Evolutionary conservation across 179 eudicot genomes (phyloP), one percentile per base, ranked within the genome.

Genomic region (Silene vulgaris): DNA sequence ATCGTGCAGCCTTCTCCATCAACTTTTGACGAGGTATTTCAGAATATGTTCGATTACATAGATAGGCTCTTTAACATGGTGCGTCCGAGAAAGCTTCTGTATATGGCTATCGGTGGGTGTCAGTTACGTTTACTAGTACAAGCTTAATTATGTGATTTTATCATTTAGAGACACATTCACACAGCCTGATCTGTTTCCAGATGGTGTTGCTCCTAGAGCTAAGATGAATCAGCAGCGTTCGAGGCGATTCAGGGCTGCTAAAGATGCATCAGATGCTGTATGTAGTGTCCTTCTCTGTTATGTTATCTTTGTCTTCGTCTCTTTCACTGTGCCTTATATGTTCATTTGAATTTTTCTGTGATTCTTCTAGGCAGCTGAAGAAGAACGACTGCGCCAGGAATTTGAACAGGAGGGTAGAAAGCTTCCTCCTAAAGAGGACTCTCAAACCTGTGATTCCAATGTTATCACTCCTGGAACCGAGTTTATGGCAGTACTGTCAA

Each of bases 191-290:
- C 16, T 73, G 48, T 45, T 67, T 83, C 61, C 79, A 94, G 98
- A 94, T 86, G 98, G 98, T 52, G 96, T 92, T 82, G 98, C 98
- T 54, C 98, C 98, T 40, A 89, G 98, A 79, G 98, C 98, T 50
- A 94, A 94, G 85, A 94, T 94, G 98, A 94, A 94, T 82, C 98
- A 94, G 85, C 98, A 94, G 77, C 87, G 98, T 20, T 89, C 97
- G 32, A 88, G 98, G 84, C 97, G 98, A 40, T 96, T 96, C 75
- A 85, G 96, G 79, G 93, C 99, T 68, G 98, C 99, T 69, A 93
- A 93, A 85, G 97, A 93, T 86, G 96, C 97, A 68, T 91, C 93
- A 29, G 98, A 91, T 77, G 88, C 96, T 50, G 99, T 96, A 78
- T 81, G 91, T 83, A 21, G 40, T 76, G 13, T 56, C 11, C 8